Evolutionary conservation across 108 stramenopile genomes (phyloP), one percentile per base, ranked within the genome.

Genomic region (Cyclotella choctawhatcheeana): DNA sequence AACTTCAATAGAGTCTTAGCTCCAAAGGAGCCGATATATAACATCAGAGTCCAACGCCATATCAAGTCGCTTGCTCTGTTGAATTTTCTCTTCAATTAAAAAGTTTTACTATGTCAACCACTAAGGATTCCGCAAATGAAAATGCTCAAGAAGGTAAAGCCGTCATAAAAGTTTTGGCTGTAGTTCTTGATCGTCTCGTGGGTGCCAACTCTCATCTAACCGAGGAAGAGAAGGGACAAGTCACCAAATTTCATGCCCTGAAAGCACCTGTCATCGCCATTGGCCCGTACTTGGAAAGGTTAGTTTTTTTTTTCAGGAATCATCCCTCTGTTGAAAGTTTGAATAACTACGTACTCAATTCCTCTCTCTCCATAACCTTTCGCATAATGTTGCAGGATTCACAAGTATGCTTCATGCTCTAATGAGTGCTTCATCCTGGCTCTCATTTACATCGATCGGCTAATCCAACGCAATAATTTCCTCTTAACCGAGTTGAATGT

Each of bases 361-460:
- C 6, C 21, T 32, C 22, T 51, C 27, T 22, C 27, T 26, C n/a
- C n/a, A n/a, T n/a, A n/a, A n/a, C n/a, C n/a, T n/a, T n/a, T n/a
- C n/a, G n/a, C n/a, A n/a, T n/a, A n/a, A n/a, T n/a, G n/a, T n/a
- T n/a, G n/a, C 40, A 94, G 93, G 60, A 97, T 99, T 53, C 91
- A 93, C 78, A 97, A 97, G 67, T 98, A 98, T 74, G 93, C 97
- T 10, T 89, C 84, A 18, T 99, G 99, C 77, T 97, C 97, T 61
- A 93, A 89, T 32, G 96, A 97, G 73, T 98, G 98, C 77, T 98
- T 98, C 70, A 88, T 98, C 50, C 82, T 99, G 26, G 94, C 96
- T 12, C 90, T 99, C 25, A 95, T 99, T 31, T 99, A 98, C 90
- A 98, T 99, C 54, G 99, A 99, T 70, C 90, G 98, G 0, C 84